Evolutionary conservation across 2,329 filamentous ascomycete genomes (phyloP), one percentile per base, ranked within the genome.

Genomic region (Fonsecaea monophora): DNA sequence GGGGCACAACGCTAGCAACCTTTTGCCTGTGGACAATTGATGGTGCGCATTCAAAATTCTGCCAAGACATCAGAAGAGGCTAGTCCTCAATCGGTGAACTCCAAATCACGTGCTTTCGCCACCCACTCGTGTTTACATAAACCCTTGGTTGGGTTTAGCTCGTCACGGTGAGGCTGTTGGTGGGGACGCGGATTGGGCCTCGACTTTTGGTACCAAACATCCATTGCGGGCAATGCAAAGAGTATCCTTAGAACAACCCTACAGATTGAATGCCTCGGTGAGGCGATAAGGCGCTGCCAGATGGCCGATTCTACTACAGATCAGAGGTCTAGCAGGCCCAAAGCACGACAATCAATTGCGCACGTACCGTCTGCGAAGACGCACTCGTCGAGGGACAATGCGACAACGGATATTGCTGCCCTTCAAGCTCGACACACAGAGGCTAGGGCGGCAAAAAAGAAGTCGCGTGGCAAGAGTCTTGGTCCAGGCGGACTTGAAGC

Each of bases 391-490:
- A 93, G 92, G 78, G 92, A 96, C 76, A 96, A 96, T 83, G 85
- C 86, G 75, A 91, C 89, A 2, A 80, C 89, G 53, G 89, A 92
- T 72, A 78, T 90, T 64, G 85, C 83, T 68, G 84, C 85, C 70
- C 68, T 77, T 4, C 76, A 75, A 21, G 68, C 68, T 10, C 66
- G 68, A 48, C 68, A 67, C 37, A 73, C 69, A 25, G 74, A 69
- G 21, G 32, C 70, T 86, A 85, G 73, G 9, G 76, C 72, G 37
- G 76, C 76, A 60, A 79, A 80, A 45, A 85, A 84, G 81, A 94
- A 93, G 80, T 91, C 90, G 66, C 89, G 95, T 71, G 97, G 94
- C 80, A 98, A 97, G 83, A 98, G 94, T 80, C 89, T 99, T 72
- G 95, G 95, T 2, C 94, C 95, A 15, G 95, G 94, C 59, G 93